phyloP scores from a whole-genome alignment of 2,329 filamentous ascomycete species.

The Neonectria ditissima region DNA sequence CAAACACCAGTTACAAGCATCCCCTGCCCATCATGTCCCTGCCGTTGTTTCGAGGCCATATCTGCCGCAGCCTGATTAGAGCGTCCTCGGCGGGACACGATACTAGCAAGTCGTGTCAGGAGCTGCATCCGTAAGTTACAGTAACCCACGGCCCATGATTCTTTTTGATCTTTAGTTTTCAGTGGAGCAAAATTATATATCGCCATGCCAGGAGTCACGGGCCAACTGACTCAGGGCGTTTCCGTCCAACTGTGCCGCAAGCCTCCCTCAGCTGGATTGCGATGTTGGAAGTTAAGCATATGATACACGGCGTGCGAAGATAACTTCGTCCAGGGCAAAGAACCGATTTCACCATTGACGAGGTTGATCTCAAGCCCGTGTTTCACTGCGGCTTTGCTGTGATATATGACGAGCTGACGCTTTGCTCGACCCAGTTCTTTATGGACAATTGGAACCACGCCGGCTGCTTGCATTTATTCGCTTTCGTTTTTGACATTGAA shows the following conservation, averaged over 20 bases:
- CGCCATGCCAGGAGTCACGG: constrained; percentile 15
- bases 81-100: constrained; percentile 17
- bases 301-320: no score
- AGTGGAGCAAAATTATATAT: neutral
- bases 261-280: neutral
- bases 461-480: neutral
- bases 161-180: constrained; percentile 6
- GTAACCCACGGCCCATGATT: neutral
- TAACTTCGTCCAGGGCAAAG: no score
- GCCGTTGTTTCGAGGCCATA: neutral
- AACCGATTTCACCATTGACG: no score
- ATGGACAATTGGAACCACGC: neutral
- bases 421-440: neutral
- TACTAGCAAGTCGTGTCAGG: neutral
- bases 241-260: constrained; percentile 4
- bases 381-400: no score
- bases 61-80: neutral
- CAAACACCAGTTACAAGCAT: neutral
- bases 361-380: no score
- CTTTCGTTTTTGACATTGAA: neutral
- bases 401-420: neutral
- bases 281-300: no score
- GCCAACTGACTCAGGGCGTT: neutral
- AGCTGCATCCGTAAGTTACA: constrained; percentile 4
- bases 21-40: constrained; percentile 5